These are phyloP conservation scores for Mycogone perniciosa DNA, from an alignment of 2,329 filamentous ascomycete genomes.

Conservation along the genomic window DNA sequence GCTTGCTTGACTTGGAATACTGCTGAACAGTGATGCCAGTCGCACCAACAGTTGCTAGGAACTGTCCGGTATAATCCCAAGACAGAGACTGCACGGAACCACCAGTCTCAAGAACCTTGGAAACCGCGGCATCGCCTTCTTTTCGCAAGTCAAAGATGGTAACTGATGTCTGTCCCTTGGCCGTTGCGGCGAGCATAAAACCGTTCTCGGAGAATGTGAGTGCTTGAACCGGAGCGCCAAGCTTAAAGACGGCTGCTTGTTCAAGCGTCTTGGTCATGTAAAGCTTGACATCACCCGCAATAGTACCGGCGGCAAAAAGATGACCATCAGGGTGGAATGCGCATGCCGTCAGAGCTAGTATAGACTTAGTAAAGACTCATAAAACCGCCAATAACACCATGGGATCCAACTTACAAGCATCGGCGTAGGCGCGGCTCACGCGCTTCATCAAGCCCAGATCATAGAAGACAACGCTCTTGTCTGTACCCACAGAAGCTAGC, in stretches of 20 bases:
- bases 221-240: constrained; percentile 64
- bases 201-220: constrained; percentile 93
- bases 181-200: constrained; percentile 84
- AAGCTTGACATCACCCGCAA: constrained; percentile 74
- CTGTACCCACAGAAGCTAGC: constrained; percentile 77
- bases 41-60: constrained; percentile 73
- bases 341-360: constrained; percentile 63
- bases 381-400: not conserved
- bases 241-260: constrained; percentile 65
- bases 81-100: constrained; percentile 66
- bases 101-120: constrained; percentile 82
- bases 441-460: constrained; percentile 63
- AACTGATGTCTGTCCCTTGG: constrained; percentile 69
- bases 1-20: constrained; percentile 79
- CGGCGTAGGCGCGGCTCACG: constrained; percentile 72
- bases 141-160: constrained; percentile 91
- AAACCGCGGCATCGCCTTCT: constrained; percentile 71
- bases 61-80: constrained; percentile 97
- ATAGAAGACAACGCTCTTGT: constrained; percentile 91
- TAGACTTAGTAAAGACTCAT: not conserved
- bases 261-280: constrained; percentile 79
- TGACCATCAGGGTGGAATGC: constrained; percentile 97
- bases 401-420: constrained; percentile 59
- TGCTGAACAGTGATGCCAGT: constrained; percentile 82
- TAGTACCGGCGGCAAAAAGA: constrained; percentile 78